Conservation (phyloP, 73 alveolate genomes). For the Symbiodinium natans region DNA sequence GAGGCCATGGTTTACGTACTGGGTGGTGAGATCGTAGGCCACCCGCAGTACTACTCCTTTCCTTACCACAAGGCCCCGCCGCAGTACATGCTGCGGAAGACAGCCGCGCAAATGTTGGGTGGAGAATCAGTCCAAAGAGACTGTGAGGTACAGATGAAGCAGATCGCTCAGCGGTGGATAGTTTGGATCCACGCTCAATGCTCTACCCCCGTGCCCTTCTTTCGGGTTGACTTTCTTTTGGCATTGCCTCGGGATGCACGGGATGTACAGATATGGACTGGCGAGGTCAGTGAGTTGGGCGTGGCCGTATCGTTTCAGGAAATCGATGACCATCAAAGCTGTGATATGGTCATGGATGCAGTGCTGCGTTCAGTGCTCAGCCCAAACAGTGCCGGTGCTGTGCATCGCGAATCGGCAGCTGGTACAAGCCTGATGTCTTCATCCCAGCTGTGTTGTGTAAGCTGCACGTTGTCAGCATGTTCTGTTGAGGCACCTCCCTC, state of each 20-base stretch:
- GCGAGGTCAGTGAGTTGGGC: conserved; percentile 82
- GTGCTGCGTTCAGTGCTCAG: conserved; percentile 17
- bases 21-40: not conserved
- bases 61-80: conserved; percentile 28
- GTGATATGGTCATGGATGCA: conserved; percentile 76
- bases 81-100: conserved; percentile 75
- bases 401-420: not conserved
- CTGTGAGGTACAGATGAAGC: conserved; percentile 17
- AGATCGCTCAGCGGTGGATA: conserved; percentile 27
- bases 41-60: not conserved
- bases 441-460: too few species aligned
- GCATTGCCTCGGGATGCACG: not conserved
- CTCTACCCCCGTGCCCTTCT: conserved; percentile 40
- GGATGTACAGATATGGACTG: conserved; percentile 37
- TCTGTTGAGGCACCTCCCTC: not conserved
- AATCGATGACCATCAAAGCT: conserved; percentile 28
- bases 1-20: conserved; percentile 79
- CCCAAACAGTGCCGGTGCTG: not conserved
- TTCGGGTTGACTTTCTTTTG: conserved; percentile 23
- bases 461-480: not conserved
- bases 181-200: conserved; percentile 31
- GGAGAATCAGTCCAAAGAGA: not conserved
- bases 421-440: not conserved
- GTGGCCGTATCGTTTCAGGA: conserved; percentile 74
- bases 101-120: conserved; percentile 28